Base-by-base conservation (phyloP, 352 stramenopile species). In the Phytophthora pistaciae region DNA sequence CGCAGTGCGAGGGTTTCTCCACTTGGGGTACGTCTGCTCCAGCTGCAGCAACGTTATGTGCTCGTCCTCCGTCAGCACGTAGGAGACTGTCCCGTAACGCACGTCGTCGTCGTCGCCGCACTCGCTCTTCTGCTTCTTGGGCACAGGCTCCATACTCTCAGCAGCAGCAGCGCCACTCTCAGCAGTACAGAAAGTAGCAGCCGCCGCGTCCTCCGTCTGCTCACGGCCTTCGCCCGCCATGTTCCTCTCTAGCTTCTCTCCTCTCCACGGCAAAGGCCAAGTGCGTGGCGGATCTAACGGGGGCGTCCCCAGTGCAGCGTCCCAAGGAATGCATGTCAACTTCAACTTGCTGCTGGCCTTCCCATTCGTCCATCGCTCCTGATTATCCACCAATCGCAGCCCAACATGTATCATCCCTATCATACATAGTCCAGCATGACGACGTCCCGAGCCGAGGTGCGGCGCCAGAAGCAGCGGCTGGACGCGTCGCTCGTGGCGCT, bases 401-500 rank as follows among this genome's bases (percentile, higher is more conserved):
- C 6, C 54, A 64, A 56, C 63, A 64, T 42, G 54, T 70, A 64
- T 60, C 65, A 64, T 33, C 29, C 29, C 29, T 33, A 33, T 33
- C 36, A 44, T 44, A 42, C 21, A 18, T 52, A 46, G 38, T 33
- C 5, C 36, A 46, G 7, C 33, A 70, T 44, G 27, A 75, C 74
- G 70, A 3, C 50, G 55, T 29, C 56, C 20, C 42, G 60, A 50
- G 56, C 71, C 40, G 66, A 67, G 25, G 54, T 42, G 31, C 56
- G 53, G 10, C 40, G 40, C 1, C 54, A 67, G 16, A 77, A 71
- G 60, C 60, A 60, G 48, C 69, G 75, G 50, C 46, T 82, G 54
- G 82, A 91, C 56, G 75, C 57, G 54, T 62, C 73, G 16, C 71
- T 93, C 49, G 59, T 81, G 56, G 81, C 80, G 49, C 74, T 93